Base-by-base conservation (phyloP, 805 yeast species). In the Ogataea corticis region DNA sequence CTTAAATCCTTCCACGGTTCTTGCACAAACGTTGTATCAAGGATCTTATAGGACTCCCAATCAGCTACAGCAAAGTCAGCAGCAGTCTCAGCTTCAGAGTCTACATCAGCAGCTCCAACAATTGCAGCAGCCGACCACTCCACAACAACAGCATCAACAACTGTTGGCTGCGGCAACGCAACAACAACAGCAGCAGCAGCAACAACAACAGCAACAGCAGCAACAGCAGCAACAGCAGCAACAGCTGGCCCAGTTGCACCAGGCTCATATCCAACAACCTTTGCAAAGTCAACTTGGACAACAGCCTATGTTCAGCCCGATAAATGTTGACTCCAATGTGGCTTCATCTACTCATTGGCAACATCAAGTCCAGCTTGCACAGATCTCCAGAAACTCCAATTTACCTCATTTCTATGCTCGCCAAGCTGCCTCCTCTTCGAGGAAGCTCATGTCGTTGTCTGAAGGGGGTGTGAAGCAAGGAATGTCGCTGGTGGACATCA, bases 371-470 rank as follows among this genome's bases (percentile, higher is more conserved):
- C 89, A 83, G 61, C 72, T 89, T 47, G 83, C 81, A 23, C 88
- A 82, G 50, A 64, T 85, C 39, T 84, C 94, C 4, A 77, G 94
- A 62, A 76, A 71, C 50, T 76, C 87, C 25, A 79, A 77, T 56
- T 64, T 77, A 19, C 87, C 95, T 3, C 96, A 88, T 66, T 83
- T 76, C 59, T 88, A 87, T 67, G 96, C 96, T 3, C 76, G 96
- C 48, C 81, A 82, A 51, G 90, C 89, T 23, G 96, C 96, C 6
- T 70, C 82, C 12, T 72, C 80, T 44, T 83, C 86, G 1, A 70
- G 85, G 58, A 76, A 72, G 57, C 54, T 59, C 16, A 11, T 45
- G 36, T 21, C 69, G 64, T 11, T 37, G 32, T 61, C 69, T 59
- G 29, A 71, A 61, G 55, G 66, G 51, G 42, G 35, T n/a, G 37